These are phyloP conservation scores for peach (Prunus persica) DNA, from an alignment of 306 rosid species.

Conservation along the genomic window DNA sequence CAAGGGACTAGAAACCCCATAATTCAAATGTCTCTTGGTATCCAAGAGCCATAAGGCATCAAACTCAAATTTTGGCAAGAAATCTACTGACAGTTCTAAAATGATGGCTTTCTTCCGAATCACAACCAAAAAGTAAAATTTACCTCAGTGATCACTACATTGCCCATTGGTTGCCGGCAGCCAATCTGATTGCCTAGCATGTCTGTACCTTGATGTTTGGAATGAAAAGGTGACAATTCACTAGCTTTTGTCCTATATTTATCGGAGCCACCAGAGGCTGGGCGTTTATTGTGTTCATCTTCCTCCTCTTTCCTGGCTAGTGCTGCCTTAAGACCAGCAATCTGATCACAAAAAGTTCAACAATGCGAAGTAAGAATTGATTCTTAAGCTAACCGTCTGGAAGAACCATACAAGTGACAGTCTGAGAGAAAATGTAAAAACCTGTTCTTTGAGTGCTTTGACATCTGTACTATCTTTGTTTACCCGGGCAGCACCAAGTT, in stretches of 20 bases:
- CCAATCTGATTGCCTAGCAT: slow-evolving; percentile 34
- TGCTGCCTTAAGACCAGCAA: slow-evolving; percentile 71
- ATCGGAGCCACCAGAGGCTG: slow-evolving; percentile 56
- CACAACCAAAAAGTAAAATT: neutral
- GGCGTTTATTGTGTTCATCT: slow-evolving; percentile 33
- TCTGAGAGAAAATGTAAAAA: slow-evolving; percentile 22
- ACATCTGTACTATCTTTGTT: slow-evolving; percentile 82
- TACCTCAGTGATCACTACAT: slow-evolving; percentile 63
- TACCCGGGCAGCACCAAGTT: slow-evolving; percentile 90
- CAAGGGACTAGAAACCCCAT: neutral
- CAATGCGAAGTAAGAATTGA: neutral
- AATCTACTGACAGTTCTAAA: neutral
- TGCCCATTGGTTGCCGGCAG: slow-evolving; percentile 53
- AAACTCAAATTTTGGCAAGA: neutral
- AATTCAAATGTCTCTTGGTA: neutral
- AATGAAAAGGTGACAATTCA: slow-evolving; percentile 55
- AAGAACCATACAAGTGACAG: neutral
- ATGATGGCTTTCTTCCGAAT: neutral
- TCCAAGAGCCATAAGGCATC: neutral
- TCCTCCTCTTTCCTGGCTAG: slow-evolving; percentile 71
- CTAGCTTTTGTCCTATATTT: slow-evolving; percentile 48
- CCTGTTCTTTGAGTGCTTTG: slow-evolving; percentile 94
- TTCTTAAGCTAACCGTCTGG: neutral
- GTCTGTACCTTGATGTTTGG: slow-evolving; percentile 38
- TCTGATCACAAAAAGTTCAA: slow-evolving; percentile 41